Evolutionary conservation across 805 yeast species (phyloP).

Genomic region (Danielia oregonensis): DNA sequence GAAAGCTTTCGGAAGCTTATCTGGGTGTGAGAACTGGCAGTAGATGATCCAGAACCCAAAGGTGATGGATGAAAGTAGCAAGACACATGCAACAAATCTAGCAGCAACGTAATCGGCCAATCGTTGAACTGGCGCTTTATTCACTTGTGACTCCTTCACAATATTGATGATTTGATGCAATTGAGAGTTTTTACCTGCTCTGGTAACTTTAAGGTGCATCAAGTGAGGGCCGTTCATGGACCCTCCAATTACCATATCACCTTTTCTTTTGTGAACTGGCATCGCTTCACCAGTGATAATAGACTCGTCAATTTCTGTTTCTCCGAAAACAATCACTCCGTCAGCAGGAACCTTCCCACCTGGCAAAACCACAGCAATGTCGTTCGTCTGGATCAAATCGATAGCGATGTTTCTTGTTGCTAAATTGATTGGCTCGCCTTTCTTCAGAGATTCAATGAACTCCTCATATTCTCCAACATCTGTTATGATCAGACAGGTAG

Average conservation of each 20-base stretch:
- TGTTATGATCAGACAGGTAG: constrained; percentile 62
- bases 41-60: constrained; percentile 44
- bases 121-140: constrained; percentile 86
- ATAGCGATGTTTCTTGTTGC: constrained; percentile 54
- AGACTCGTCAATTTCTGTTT: constrained; percentile 84
- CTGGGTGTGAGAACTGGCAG: constrained; percentile 20
- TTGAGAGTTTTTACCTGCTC: constrained; percentile 80
- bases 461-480: constrained; percentile 27
- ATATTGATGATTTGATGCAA: constrained; percentile 81
- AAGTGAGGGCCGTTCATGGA: constrained; percentile 80
- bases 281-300: constrained; percentile 87
- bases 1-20: constrained; percentile 46
- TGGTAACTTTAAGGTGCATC: constrained; percentile 62
- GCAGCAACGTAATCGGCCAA: constrained; percentile 84
- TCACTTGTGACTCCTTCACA: constrained; percentile 85
- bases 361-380: constrained; percentile 73
- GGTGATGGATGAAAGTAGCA: constrained; percentile 60
- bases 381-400: constrained; percentile 74
- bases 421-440: constrained; percentile 20
- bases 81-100: constrained; percentile 74
- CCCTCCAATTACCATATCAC: constrained; percentile 79
- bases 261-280: constrained; percentile 61
- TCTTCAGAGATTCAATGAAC: constrained; percentile 4
- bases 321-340: constrained; percentile 75
- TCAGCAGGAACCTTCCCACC: constrained; percentile 92